Conservation (phyloP, 2,329 filamentous ascomycete genomes). For the Pseudogymnoascus verrucosus region DNA sequence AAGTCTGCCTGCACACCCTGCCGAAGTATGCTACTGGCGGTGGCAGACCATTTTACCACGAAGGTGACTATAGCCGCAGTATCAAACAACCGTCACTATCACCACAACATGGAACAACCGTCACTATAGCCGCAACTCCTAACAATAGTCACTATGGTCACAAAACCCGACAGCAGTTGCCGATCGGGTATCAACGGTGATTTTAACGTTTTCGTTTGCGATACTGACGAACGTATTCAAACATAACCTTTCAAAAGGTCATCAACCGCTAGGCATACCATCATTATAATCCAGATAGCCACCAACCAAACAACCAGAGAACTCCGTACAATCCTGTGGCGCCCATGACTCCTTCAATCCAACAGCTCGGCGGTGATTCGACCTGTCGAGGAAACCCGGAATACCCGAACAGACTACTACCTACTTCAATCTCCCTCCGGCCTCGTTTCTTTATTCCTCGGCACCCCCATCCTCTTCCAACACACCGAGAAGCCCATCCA, state of each 20-base stretch:
- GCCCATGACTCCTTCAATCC: constrained; percentile 3
- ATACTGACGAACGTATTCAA: constrained; percentile 5
- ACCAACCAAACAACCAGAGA: not conserved
- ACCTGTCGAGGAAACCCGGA: not conserved
- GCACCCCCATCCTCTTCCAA: constrained; percentile 47
- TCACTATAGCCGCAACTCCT: not conserved
- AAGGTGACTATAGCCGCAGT: not conserved
- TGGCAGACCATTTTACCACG: not conserved
- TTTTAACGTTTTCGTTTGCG: not conserved
- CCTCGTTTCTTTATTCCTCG: not conserved
- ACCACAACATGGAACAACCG: not conserved
- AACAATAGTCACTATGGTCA: not conserved
- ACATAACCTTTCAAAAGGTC: not conserved
- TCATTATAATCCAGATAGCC: constrained; percentile 7
- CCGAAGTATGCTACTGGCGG: no score
- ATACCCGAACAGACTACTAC: not conserved
- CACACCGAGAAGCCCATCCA: constrained; percentile 53
- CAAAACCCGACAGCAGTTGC: not conserved
- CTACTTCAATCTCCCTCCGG: not conserved
- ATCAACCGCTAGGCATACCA: not conserved
- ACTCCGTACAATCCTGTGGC: not conserved
- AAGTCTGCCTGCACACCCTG: no score
- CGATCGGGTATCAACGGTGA: not conserved
- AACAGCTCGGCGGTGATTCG: not conserved
- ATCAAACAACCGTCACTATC: not conserved